Evolutionary conservation across 1,284 basidiomycete genomes (phyloP).

Genomic region (Megacollybia platyphylla): DNA sequence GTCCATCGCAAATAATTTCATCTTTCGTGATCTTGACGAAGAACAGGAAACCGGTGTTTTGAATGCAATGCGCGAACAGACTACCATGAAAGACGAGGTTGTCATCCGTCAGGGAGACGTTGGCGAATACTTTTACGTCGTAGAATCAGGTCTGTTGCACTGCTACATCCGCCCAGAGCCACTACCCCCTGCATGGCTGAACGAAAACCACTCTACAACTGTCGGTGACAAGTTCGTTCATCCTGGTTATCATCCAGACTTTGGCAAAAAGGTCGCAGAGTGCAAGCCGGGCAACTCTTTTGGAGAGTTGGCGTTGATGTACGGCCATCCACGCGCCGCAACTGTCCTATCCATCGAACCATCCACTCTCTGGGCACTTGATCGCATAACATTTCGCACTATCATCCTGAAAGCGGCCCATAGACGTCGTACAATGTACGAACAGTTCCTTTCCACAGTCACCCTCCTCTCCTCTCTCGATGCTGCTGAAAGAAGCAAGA

Average conservation of each 20-base stretch:
- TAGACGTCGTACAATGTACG: slow-evolving; percentile 87
- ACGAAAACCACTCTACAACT: slow-evolving; percentile 21
- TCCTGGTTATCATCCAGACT: slow-evolving; percentile 53
- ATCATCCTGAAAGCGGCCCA: slow-evolving; percentile 88
- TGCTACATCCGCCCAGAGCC: slow-evolving; percentile 74
- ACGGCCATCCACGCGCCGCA: slow-evolving; percentile 92
- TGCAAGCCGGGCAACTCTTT: slow-evolving; percentile 85
- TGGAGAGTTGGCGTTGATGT: slow-evolving; percentile 96
- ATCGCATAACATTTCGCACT: slow-evolving; percentile 97
- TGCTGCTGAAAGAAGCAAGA: slow-evolving; percentile 86
- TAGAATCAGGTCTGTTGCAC: slow-evolving; percentile 82
- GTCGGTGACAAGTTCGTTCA: slow-evolving; percentile 43
- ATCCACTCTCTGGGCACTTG: slow-evolving; percentile 89
- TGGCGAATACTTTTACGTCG: slow-evolving; percentile 96
- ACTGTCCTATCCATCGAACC: slow-evolving; percentile 80
- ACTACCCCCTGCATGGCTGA: slow-evolving; percentile 43
- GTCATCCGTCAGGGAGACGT: slow-evolving; percentile 96
- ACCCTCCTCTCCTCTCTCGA: slow-evolving; percentile 80
- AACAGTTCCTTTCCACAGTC: slow-evolving; percentile 89
- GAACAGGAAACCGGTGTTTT: slow-evolving; percentile 91
- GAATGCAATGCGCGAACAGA: slow-evolving; percentile 90
- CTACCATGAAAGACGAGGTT: slow-evolving; percentile 60
- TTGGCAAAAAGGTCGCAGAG: slow-evolving; percentile 76
- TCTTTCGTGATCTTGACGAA: slow-evolving; percentile 94
- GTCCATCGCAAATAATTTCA: slow-evolving; percentile 82